phyloP scores from a whole-genome alignment of 1,284 basidiomycete genomes.

The Polyporus tsugae region DNA sequence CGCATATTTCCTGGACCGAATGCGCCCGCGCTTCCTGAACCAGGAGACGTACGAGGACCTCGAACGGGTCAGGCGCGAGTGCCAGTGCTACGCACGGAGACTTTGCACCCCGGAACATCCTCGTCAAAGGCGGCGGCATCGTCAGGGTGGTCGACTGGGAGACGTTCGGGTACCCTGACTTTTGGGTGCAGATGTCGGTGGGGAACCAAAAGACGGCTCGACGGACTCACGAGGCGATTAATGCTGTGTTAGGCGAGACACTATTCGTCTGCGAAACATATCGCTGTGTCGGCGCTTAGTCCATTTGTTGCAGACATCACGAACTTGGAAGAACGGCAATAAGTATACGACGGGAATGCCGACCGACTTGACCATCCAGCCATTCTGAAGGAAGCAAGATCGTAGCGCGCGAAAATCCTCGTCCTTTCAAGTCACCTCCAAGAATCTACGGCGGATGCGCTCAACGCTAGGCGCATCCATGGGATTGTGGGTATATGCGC shows the following conservation, averaged over 20 bases:
- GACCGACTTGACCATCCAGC: no score
- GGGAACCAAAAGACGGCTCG: not conserved
- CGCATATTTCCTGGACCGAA: constrained; percentile 7
- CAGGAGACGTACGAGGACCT: constrained; percentile 3
- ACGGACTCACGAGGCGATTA: not conserved
- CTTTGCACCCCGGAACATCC: constrained; percentile 20
- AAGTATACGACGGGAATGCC: no score
- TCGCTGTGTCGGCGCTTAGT: not conserved
- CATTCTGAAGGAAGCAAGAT: no score
- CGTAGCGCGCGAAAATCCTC: no score
- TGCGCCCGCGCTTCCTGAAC: not conserved
- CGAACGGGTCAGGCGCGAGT: not conserved
- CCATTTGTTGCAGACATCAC: no score
- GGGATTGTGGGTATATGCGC: no score
- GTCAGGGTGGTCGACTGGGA: constrained; percentile 34
- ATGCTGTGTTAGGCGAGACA: not conserved
- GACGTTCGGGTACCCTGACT: constrained; percentile 31
- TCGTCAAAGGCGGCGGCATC: constrained; percentile 26
- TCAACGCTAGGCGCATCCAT: no score
- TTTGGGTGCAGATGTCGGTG: constrained; percentile 28
- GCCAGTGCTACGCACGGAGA: constrained; percentile 4
- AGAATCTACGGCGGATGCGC: no score
- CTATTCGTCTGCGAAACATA: not conserved
- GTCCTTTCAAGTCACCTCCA: no score
- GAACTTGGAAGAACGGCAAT: no score